Evolutionary conservation across 148 eudicot genomes (phyloP), one percentile per base, ranked within the genome.

Genomic region (Polygonum aviculare): DNA sequence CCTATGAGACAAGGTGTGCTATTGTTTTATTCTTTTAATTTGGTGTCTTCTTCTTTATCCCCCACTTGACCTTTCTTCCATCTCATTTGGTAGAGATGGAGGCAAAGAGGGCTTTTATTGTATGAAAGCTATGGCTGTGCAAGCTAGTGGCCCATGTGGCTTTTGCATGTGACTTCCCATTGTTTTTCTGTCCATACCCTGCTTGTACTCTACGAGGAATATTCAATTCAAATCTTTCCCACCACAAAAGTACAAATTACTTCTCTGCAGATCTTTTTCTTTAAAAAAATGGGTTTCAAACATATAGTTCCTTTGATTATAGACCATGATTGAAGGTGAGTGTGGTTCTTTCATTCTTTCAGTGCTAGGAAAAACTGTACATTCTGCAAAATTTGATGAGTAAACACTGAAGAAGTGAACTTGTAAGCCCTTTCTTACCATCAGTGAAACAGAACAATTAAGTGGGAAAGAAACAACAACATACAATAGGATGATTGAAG

Each of bases 141-240:
- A 67, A 60, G 4, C 72, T 38, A 9, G 72, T 67, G 72, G 44
- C 72, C 45, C 72, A 67, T 67, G 45, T 67, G 72, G 72, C 9
- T 38, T 67, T 36, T 36, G 44, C 72, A 67, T 67, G 72, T 67
- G 72, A 67, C 72, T 35, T 18, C 1, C 38, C 72, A 36, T 67
- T 67, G 72, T 67, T 35, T 4, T 67, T 67, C 45, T 67, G 72
- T 67, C 72, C n/a, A 67, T 38, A 67, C 22, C 72, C 72, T 67
- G 41, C 44, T 67, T 67, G 72, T 67, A 67, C 72, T 67, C 72
- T 67, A 22, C 72, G 41, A 67, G 45, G 72, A 67, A 67, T 67
- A 67, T 67, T 67, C 72, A 67, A 67, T 67, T 67, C 72, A 35
- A 67, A 15, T 33, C 12, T 33, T 63, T 33, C 33, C 36, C 69